Conservation (phyloP, 768 basidiomycete genomes). For the Auriscalpium orientale region DNA sequence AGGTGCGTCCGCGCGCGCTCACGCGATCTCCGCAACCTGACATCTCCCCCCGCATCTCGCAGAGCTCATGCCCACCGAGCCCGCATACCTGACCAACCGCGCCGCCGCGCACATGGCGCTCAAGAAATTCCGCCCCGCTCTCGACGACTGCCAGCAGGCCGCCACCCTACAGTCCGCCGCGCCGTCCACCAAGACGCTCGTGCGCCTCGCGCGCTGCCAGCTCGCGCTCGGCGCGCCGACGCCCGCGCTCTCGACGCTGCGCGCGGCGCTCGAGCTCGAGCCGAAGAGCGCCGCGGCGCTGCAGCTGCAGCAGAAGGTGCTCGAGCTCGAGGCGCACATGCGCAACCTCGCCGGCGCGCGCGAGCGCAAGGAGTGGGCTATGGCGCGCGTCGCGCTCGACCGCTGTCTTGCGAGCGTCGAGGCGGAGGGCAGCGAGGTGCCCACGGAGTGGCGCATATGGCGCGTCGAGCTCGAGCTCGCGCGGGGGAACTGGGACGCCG, state of each 20-base stretch:
- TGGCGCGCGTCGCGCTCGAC: slow-evolving; percentile 74
- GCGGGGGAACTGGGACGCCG: slow-evolving; percentile 66
- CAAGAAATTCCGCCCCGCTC: slow-evolving; percentile 67
- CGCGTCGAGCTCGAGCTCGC: slow-evolving; percentile 71
- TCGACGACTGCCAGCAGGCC: slow-evolving; percentile 75
- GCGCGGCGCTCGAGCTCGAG: slow-evolving; percentile 53
- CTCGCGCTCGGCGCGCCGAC: slow-evolving; percentile 66
- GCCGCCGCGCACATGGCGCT: slow-evolving; percentile 81
- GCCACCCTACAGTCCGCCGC: slow-evolving; percentile 49
- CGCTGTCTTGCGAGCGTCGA: slow-evolving; percentile 68
- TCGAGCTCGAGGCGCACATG: slow-evolving; percentile 56
- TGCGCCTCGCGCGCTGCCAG: slow-evolving; percentile 80
- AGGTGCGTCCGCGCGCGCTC: slow-evolving; percentile 29
- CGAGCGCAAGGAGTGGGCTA: slow-evolving; percentile 60
- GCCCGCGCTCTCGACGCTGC: slow-evolving; percentile 59
- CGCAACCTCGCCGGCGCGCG: slow-evolving; percentile 53
- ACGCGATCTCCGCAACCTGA: not conserved
- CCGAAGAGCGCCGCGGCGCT: slow-evolving; percentile 51
- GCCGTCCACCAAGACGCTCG: slow-evolving; percentile 69
- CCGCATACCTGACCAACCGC: slow-evolving; percentile 77
- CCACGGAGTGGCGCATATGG: slow-evolving; percentile 77
- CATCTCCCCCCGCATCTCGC: not conserved
- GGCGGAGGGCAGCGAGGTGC: slow-evolving; percentile 67
- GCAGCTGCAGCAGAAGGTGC: slow-evolving; percentile 54
- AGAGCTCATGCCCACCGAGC: slow-evolving; percentile 38